Base-by-base conservation (phyloP, 192 early-diverging fungal species). In the Backusella macrospora region DNA sequence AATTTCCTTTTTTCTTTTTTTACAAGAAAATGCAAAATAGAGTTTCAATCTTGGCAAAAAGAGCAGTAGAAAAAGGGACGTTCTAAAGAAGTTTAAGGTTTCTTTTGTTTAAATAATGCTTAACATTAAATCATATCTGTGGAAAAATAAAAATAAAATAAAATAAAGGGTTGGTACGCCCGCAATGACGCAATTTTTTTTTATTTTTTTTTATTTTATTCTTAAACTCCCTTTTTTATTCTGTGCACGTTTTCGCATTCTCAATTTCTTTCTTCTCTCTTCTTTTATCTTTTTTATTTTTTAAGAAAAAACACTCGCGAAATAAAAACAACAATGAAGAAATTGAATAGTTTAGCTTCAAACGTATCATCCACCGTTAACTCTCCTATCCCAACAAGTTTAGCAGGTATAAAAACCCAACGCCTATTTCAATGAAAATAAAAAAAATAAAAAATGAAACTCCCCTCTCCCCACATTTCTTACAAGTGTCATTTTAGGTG, bases 381-480 rank as follows among this genome's bases (percentile, higher is more conserved):
- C 4, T 68, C 66, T 14, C 66, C 66, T 13, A 68, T 68, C 18
- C 66, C 66, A 43, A 68, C 66, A 29, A 68, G 44, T 15, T 68
- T 68, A 13, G 66, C 66, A 46, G 66, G 66, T 68, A 68, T 29
- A 46, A 29, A n/a, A n/a, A n/a, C n/a, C n/a, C n/a, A n/a, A n/a
- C n/a, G n/a, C n/a, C n/a, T n/a, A n/a, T n/a, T n/a, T n/a, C n/a
- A n/a, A n/a, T n/a, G n/a, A n/a, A n/a, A n/a, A n/a, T n/a, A n/a
- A 37, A 6, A 34, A 62, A 34, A 62, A 34, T 2, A 4, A 23
- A 26, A 29, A 37, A 62, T 10, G 4, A 37, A 34, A 0, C 29
- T 34, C 29, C 29, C 29, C 29, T 2, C 29, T 34, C 2, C 29
- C n/a, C n/a, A n/a, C n/a, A n/a, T 34, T 34, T 1, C 29, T 34